A percentile compares a stretch with the other conserved stretches of the same genome.
phyloP scores from a whole-genome alignment of 148 eudicot genomes.

The Chenopodium quinoa region DNA sequence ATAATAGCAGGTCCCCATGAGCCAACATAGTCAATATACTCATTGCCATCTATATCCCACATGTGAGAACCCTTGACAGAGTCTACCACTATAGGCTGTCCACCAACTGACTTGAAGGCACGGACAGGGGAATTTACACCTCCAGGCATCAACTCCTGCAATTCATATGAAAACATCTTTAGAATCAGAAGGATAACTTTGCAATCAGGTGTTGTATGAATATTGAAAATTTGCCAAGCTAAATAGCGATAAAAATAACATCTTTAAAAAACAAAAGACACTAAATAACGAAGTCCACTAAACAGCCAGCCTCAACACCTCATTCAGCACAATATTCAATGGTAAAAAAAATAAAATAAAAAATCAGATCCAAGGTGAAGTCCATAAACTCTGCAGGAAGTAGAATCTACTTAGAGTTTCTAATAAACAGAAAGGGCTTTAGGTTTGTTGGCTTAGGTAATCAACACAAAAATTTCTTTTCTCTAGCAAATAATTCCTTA shows the following conservation, averaged over 20 bases:
- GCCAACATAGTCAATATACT: conserved; percentile 94
- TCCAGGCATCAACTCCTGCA: conserved; percentile 92
- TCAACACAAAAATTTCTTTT: not conserved
- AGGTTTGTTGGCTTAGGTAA: not conserved
- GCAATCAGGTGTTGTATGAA: not conserved
- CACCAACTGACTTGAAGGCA: conserved; percentile 97
- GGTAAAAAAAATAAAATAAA: not conserved
- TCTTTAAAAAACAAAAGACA: not conserved
- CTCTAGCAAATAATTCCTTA: no score
- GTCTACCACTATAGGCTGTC: conserved; percentile 82
- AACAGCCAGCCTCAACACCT: not conserved
- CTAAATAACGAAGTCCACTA: not conserved
- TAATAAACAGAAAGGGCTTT: not conserved
- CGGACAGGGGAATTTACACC: conserved; percentile 95
- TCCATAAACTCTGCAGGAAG: not conserved
- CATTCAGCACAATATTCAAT: not conserved
- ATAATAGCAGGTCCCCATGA: conserved; percentile 96
- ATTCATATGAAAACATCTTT: not conserved
- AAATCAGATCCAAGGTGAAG: not conserved
- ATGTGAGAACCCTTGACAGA: conserved; percentile 85
- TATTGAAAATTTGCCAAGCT: not conserved
- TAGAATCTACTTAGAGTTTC: not conserved
- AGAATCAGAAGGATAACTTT: not conserved
- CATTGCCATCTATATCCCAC: conserved; percentile 96
- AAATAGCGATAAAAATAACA: not conserved